Base-by-base conservation (phyloP, 1,284 basidiomycete species). In the Xerocomus amazonicus region DNA sequence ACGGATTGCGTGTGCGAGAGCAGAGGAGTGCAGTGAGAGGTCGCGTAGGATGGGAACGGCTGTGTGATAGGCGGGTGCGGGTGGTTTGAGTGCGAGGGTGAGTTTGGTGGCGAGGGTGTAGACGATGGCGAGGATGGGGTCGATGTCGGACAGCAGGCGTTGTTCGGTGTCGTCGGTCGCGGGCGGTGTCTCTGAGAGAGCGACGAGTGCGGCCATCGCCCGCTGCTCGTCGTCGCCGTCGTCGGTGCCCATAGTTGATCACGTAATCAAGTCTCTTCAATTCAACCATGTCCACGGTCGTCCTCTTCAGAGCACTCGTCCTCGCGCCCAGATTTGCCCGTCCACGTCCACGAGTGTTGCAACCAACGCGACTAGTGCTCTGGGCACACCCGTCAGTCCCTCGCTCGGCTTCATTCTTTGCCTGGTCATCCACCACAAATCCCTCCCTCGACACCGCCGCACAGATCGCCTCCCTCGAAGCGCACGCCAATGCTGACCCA, bases 401-500 rank as follows among this genome's bases (percentile, higher is more conserved):
- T 54, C 66, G 59, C 39, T 53, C 50, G 8, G 60, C 84, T 27
- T 77, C 77, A 38, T 70, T 84, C 42, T 83, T 84, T 56, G 69
- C 74, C 4, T 74, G 75, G 44, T 69, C 75, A 34, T 75, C 73
- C 48, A 62, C 70, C 34, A 60, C 76, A 14, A 67, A 76, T 1
- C 86, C 86, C 2, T 76, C 83, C 2, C 85, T 87, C 1, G 72
- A 77, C 32, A 74, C 82, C 27, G 80, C 89, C 13, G 84, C 83
- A 2, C 75, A 80, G 43, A 83, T 91, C 23, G 78, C 83, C 14
- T 72, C 78, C 9, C 74, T 90, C 38, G 89, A 92, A 59, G 83
- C 82, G 3, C 84, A 83, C 41, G 89, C 84, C 12, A 86, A 90
- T 55, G 77, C 82, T 4, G 71, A 82, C 55, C 84, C 85, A 1